A percentile compares a stretch with the other conserved stretches of the same genome.
These are phyloP conservation scores for Penicillium simplicissimum DNA, from an alignment of 495 filamentous ascomycete species.

Conservation along the genomic window DNA sequence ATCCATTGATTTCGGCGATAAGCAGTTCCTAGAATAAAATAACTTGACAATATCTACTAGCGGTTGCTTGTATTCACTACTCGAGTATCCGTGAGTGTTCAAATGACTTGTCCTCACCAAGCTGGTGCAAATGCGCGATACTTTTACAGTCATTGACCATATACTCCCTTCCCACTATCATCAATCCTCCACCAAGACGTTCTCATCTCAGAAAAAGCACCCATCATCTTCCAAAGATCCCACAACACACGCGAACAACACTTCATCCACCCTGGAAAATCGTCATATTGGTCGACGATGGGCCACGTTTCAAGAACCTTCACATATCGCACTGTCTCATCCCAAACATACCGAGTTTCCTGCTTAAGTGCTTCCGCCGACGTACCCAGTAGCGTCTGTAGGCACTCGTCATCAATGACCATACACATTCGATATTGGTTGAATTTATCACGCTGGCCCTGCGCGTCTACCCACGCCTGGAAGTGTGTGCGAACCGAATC, in stretches of 20 bases:
- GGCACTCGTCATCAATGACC: constrained; percentile 14
- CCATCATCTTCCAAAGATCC: constrained; percentile 18
- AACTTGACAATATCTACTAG: too few species aligned
- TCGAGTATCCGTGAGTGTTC: too few species aligned
- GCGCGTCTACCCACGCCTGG: constrained; percentile 12
- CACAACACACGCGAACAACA: constrained; percentile 14
- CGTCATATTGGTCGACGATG: constrained; percentile 16
- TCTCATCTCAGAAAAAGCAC: constrained; percentile 13
- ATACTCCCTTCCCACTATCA: background rate
- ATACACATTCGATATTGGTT: constrained; percentile 12
- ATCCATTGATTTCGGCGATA: background rate
- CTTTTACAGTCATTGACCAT: background rate
- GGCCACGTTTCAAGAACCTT: constrained; percentile 24
- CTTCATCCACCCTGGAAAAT: constrained; percentile 22
- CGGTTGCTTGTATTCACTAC: too few species aligned
- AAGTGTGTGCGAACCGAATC: constrained; percentile 20
- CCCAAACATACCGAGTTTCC: constrained; percentile 3
- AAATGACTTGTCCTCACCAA: too few species aligned
- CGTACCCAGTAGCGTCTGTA: constrained; percentile 10
- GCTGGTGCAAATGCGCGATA: too few species aligned
- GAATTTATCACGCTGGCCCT: constrained; percentile 8
- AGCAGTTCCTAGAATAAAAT: too few species aligned
- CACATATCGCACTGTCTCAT: constrained; percentile 12
- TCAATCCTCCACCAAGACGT: constrained; percentile 1
- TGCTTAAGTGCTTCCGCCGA: constrained; percentile 5